Conservation (phyloP, 2,329 filamentous ascomycete species). For the Venturia effusa region DNA sequence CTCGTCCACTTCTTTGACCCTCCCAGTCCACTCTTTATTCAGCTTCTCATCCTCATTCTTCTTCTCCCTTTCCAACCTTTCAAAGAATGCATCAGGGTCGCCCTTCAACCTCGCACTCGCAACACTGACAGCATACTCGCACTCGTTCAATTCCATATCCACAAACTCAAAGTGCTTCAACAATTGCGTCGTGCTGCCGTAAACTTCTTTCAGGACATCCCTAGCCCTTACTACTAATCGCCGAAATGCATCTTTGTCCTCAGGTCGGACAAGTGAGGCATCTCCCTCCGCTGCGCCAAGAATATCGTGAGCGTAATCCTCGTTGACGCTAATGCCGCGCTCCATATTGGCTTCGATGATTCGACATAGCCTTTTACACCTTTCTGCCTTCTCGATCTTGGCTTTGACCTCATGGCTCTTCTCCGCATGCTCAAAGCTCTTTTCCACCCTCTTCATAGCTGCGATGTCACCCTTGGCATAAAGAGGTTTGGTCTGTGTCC, state of each 20-base stretch:
- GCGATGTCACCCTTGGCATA: constrained; percentile 41
- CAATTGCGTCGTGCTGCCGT: constrained; percentile 27
- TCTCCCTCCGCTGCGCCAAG: constrained; percentile 27
- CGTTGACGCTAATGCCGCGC: constrained; percentile 40
- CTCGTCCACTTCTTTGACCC: constrained; percentile 26
- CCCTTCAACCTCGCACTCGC: constrained; percentile 39
- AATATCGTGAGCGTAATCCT: constrained; percentile 39
- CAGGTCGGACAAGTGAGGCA: constrained; percentile 22
- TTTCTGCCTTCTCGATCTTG: constrained; percentile 36
- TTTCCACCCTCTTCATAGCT: constrained; percentile 37
- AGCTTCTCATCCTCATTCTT: constrained; percentile 38
- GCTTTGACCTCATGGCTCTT: constrained; percentile 39
- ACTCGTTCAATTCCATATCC: constrained; percentile 40
- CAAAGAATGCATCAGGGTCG: constrained; percentile 30
- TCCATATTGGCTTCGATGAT: constrained; percentile 41
- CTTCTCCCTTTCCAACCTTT: constrained; percentile 34
- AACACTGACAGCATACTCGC: constrained; percentile 43
- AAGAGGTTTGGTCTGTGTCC: constrained; percentile 40
- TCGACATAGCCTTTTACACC: constrained; percentile 40
- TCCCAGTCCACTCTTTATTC: constrained; percentile 29
- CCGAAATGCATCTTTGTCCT: constrained; percentile 8
- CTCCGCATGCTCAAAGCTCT: constrained; percentile 38
- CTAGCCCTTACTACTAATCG: constrained; percentile 13
- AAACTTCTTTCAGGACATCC: constrained; percentile 25
- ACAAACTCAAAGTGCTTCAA: constrained; percentile 34